Percentiles rank a stretch among this genome's conserved stretches.
These are phyloP conservation scores for Coemansia sp. DNA, from an alignment of 192 early-diverging fungal species.

Conservation along the genomic window DNA sequence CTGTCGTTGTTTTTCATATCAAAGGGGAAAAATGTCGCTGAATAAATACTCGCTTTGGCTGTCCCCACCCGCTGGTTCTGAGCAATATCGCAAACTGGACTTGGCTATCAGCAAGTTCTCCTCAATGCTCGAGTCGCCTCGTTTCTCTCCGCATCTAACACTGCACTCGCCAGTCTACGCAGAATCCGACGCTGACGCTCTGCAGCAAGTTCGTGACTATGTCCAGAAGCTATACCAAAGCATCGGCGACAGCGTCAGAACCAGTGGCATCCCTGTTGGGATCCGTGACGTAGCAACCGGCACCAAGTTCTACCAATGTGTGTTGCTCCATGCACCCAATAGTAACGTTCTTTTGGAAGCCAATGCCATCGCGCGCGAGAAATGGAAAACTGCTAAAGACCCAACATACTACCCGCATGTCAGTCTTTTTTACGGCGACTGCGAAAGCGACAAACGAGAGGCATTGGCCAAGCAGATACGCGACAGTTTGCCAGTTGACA, in stretches of 20 bases:
- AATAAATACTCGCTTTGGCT: conserved; percentile 49
- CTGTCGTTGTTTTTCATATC: background rate
- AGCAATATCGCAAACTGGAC: conserved; percentile 3
- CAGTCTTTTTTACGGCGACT: conserved; percentile 38
- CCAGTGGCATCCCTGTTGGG: conserved; percentile 15
- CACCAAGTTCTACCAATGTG: conserved; percentile 31
- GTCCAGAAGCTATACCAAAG: conserved; percentile 12
- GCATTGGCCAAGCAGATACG: conserved; percentile 5
- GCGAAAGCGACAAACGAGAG: background rate
- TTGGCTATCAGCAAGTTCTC: conserved; percentile 14
- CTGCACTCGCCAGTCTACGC: conserved; percentile 35
- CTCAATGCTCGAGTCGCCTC: conserved; percentile 9
- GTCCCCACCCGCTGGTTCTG: conserved; percentile 21
- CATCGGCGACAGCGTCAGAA: background rate
- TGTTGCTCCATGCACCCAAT: conserved; percentile 19
- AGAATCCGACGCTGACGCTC: conserved; percentile 13
- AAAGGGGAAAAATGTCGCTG: background rate
- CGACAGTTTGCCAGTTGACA: conserved; percentile 17
- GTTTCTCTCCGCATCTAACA: conserved; percentile 34
- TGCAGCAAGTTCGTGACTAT: conserved; percentile 20
- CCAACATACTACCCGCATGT: conserved; percentile 31
- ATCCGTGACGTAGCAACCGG: conserved; percentile 15
- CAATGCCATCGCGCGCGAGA: conserved; percentile 22
- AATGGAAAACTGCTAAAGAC: conserved; percentile 23
- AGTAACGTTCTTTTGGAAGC: conserved; percentile 11